Evolutionary conservation across 176 grass and related monocot genomes (phyloP).

Genomic region (Thalia dealbata): DNA sequence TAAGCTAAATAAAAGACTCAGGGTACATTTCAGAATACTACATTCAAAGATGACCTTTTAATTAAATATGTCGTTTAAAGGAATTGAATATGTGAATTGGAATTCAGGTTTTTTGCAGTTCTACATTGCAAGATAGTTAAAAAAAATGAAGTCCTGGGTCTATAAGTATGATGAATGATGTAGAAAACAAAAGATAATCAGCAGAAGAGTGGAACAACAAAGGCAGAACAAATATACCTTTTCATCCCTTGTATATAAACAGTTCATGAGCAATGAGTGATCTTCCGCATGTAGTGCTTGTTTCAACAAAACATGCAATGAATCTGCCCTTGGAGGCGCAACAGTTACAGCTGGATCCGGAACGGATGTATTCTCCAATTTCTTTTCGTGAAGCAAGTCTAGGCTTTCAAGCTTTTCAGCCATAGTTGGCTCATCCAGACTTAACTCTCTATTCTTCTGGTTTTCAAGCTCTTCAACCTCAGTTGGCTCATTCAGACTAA

Average conservation of each 20-base stretch:
- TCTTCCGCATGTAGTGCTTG: constrained; percentile 91
- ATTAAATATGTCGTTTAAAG: neutral
- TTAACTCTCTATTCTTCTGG: constrained; percentile 32
- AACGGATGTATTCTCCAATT: constrained; percentile 15
- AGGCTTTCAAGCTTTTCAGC: constrained; percentile 62
- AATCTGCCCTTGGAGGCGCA: constrained; percentile 71
- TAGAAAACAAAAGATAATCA: neutral
- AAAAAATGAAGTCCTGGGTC: neutral
- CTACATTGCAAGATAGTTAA: neutral
- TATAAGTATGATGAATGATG: neutral
- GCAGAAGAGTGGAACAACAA: neutral
- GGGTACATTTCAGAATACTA: neutral
- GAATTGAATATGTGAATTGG: neutral
- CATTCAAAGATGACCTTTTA: neutral
- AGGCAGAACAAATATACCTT: constrained; percentile 36
- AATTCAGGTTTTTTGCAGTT: neutral
- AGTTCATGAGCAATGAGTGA: constrained; percentile 52
- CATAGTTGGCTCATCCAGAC: constrained; percentile 71
- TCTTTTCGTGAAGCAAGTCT: constrained; percentile 34
- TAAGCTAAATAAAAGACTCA: neutral
- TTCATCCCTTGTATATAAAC: constrained; percentile 69
- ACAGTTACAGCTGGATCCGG: constrained; percentile 34
- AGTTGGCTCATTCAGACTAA: constrained; percentile 60
- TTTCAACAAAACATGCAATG: constrained; percentile 83
- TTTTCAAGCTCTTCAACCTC: constrained; percentile 71